These are phyloP conservation scores for Penicillium brasilianum DNA, from an alignment of 2,329 filamentous ascomycete species.

Conservation along the genomic window DNA sequence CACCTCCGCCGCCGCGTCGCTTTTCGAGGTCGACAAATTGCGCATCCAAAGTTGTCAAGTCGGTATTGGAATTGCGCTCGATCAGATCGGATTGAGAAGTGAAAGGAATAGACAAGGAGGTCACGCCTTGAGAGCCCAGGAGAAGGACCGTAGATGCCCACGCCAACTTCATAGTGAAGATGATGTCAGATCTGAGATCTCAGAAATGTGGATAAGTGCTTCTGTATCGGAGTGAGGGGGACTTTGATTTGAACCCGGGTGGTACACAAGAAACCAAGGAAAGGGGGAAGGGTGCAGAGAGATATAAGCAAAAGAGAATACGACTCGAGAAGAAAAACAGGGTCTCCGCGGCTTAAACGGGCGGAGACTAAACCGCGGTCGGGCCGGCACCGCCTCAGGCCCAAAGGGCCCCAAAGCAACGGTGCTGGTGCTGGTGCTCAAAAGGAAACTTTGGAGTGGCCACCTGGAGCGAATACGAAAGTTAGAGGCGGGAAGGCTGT, in stretches of 20 bases:
- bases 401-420: background rate
- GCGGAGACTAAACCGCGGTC: background rate
- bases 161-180: conserved; percentile 40
- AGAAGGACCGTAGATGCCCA: conserved; percentile 35
- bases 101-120: conserved; percentile 33
- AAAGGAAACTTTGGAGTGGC: background rate
- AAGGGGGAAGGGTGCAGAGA: too few relatives aligned
- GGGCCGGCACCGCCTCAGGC: background rate
- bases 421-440: too few relatives aligned
- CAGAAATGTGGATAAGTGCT: background rate
- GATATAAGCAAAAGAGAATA: background rate
- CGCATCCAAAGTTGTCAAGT: conserved; percentile 6
- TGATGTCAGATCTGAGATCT: background rate
- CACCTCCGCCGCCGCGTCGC: conserved; percentile 56
- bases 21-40: conserved; percentile 48
- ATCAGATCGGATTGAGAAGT: conserved; percentile 30
- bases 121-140: conserved; percentile 36
- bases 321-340: background rate
- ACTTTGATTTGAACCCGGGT: background rate
- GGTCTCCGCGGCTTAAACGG: conserved; percentile 5
- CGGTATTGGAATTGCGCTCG: conserved; percentile 25
- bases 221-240: background rate
- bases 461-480: conserved; percentile 1
- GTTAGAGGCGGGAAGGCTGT: background rate
- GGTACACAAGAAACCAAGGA: background rate